Percentiles rank a stretch among this genome's conserved stretches.
Conservation (phyloP, 192 early-diverging fungal genomes). For the Podila minutissima region DNA sequence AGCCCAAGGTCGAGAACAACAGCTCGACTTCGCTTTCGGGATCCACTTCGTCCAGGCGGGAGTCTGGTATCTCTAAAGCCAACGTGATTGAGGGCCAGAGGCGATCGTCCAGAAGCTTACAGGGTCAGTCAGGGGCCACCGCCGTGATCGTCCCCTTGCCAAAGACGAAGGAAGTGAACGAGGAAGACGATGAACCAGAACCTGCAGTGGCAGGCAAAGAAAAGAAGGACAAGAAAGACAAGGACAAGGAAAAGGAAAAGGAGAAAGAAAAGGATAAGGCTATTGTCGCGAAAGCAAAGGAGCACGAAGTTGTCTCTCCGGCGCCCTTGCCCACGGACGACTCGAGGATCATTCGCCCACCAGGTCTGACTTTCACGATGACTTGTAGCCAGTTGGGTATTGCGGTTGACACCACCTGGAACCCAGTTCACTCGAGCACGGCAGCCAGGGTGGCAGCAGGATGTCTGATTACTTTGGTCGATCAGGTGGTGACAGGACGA, state of each 20-base stretch:
- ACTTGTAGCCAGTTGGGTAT: conserved; percentile 63
- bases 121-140: conserved; percentile 19
- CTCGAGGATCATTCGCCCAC: conserved; percentile 38
- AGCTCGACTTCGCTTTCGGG: not conserved
- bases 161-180: not conserved
- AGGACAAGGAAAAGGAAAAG: conserved; percentile 1
- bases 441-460: conserved; percentile 60
- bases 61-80: conserved; percentile 4
- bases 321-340: conserved; percentile 19
- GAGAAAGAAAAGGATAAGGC: not conserved
- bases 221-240: conserved; percentile 7
- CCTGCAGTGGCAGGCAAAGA: conserved; percentile 8
- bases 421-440: conserved; percentile 46
- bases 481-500: conserved; percentile 64
- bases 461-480: conserved; percentile 62
- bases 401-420: conserved; percentile 53
- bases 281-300: conserved; percentile 24
- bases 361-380: conserved; percentile 57
- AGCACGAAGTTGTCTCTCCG: conserved; percentile 21
- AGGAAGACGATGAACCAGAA: not conserved
- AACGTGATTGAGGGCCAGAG: conserved; percentile 24
- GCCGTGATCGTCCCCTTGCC: not conserved
- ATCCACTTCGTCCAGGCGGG: not conserved
- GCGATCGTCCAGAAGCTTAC: conserved; percentile 25
- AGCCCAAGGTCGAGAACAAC: too few relatives aligned